phyloP scores from a whole-genome alignment of 2,329 filamentous ascomycete species.

The Colletotrichum australisinense region DNA sequence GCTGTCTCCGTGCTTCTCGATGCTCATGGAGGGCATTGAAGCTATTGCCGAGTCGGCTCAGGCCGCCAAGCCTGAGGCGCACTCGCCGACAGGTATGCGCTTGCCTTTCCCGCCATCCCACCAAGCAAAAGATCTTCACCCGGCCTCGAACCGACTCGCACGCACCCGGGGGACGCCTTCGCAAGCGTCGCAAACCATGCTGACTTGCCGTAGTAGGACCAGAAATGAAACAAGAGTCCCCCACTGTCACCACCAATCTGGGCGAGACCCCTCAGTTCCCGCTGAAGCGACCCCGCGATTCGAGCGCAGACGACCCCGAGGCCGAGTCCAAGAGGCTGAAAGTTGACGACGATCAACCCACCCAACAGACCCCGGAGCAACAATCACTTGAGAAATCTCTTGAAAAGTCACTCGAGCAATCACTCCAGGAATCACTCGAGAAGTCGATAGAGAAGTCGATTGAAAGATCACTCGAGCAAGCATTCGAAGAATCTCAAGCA shows the following conservation, averaged over 20 bases:
- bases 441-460: no score
- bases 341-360: constrained; percentile 20
- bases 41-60: constrained; percentile 56
- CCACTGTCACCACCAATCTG: constrained; percentile 45
- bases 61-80: constrained; percentile 47
- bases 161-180: constrained; percentile 3
- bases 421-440: not conserved
- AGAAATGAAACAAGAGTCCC: constrained; percentile 53
- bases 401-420: not conserved
- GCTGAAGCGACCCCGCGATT: constrained; percentile 51
- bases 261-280: constrained; percentile 48
- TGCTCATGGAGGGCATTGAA: constrained; percentile 41
- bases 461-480: no score
- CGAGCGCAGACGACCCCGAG: constrained; percentile 42
- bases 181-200: constrained; percentile 33
- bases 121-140: constrained; percentile 27
- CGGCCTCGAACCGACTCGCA: constrained; percentile 23
- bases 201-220: constrained; percentile 39
- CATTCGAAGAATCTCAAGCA: no score
- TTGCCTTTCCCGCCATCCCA: constrained; percentile 15
- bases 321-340: constrained; percentile 45
- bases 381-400: not conserved
- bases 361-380: not conserved
- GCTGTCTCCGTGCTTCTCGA: constrained; percentile 31
- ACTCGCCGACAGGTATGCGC: constrained; percentile 50